Evolutionary conservation across 495 filamentous ascomycete species (phyloP), one percentile per base, ranked within the genome.

Genomic region (Cercophora samala): DNA sequence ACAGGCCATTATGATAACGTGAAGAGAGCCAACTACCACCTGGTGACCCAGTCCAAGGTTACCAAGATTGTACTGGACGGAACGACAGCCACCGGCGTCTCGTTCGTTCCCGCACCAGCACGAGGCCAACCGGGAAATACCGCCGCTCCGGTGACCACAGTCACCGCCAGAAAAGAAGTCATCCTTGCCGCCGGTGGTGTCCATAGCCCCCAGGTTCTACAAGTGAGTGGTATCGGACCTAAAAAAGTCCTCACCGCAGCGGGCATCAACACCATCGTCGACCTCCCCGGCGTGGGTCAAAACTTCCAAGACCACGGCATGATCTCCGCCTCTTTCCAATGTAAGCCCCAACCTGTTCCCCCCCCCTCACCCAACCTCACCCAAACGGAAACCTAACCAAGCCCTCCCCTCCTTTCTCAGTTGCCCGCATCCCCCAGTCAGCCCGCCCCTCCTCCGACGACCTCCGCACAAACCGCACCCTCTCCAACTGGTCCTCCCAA

Each of bases 251-350:
- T 88, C 0, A 62, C 72, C 18, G 61, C 68, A 24, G 78, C 80
- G 22, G 74, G 76, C 0, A 83, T 88, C 32, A 68, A 69, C 4
- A 72, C 84, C 0, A 65, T 81, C 1, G 70, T 82, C 3, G 79
- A 88, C 63, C 70, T 85, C 0, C 82, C 84, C 0, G 81, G 84
- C 5, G 86, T 88, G 17, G 86, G 86, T 1, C 79, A 82, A 64
- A 86, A 88, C 67, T 82, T 87, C 65, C 86, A 88, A 64, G 86
- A 88, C 61, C 84, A 87, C 60, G 71, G 76, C 2, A 79, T 80
- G 71, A 69, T 81, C 5, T 68, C 68, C 54, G 73, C 70, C 15
- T 63, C 55, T 1, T 75, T 75, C 25, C 63, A 65, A 15, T 76
- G 80, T 79, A 66, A 71, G 78, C 1, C 69, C 26, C 9, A 8